Conservation (phyloP, 345 rosid species). For the Erucastrum elatum region DNA sequence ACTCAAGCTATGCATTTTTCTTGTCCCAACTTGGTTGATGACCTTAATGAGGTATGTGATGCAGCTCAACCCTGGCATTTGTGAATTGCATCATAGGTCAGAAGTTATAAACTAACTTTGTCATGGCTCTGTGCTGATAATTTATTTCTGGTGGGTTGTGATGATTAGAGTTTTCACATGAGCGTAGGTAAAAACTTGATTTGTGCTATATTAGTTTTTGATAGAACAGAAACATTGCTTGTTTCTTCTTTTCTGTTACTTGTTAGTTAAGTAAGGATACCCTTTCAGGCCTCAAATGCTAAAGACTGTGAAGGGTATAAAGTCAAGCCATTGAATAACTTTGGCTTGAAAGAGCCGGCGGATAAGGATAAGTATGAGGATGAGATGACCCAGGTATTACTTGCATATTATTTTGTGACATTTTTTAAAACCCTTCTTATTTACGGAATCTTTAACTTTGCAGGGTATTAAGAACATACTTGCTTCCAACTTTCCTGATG, state of each 20-base stretch:
- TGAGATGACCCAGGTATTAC: conserved; percentile 65
- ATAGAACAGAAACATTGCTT: conserved; percentile 12
- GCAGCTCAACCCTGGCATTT: conserved; percentile 6
- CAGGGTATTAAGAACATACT: conserved; percentile 81
- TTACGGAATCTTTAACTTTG: conserved; percentile 30
- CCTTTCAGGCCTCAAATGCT: conserved; percentile 29
- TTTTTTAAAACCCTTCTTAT: conserved; percentile 3
- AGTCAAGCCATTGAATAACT: conserved; percentile 2
- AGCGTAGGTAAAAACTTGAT: no score
- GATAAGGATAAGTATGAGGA: conserved; percentile 49
- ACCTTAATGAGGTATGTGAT: conserved; percentile 42
- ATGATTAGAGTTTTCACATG: conserved; percentile 12
- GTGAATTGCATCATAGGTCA: background rate
- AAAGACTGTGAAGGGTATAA: conserved; percentile 15
- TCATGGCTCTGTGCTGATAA: no score
- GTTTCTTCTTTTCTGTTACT: conserved; percentile 17
- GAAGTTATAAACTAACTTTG: background rate
- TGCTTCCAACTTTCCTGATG: conserved; percentile 55
- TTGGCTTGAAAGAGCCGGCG: conserved; percentile 33
- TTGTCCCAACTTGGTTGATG: conserved; percentile 28
- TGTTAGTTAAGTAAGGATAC: conserved; percentile 14
- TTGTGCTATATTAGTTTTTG: no score
- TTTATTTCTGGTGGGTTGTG: no score
- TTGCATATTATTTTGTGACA: background rate
- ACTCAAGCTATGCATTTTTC: conserved; percentile 23